Evolutionary conservation across 2,329 filamentous ascomycete genomes (phyloP).

Genomic region (Arthrobotrys entomopaga): DNA sequence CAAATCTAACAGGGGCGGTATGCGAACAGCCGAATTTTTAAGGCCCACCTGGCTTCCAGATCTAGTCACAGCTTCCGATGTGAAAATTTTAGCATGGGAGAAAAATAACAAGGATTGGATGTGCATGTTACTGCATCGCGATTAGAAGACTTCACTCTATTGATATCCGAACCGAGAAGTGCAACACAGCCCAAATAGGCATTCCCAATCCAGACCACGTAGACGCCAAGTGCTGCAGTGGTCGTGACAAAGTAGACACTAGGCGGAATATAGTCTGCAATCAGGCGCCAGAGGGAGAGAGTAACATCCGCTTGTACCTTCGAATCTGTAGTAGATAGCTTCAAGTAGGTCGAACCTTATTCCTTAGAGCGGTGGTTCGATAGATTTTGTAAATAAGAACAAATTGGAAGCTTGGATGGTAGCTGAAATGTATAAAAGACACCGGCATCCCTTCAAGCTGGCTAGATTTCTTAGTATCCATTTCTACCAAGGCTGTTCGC

Average conservation of each 20-base stretch:
- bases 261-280: not conserved
- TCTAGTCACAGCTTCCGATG: too few species aligned
- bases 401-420: not conserved
- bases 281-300: not conserved
- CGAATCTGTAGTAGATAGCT: not conserved
- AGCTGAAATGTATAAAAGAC: too few species aligned
- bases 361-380: not conserved
- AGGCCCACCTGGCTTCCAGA: too few species aligned
- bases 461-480: too few species aligned
- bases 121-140: not conserved
- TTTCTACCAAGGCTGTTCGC: too few species aligned
- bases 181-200: not conserved
- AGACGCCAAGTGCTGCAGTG: not conserved
- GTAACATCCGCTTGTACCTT: constrained; percentile 4
- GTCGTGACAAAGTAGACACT: not conserved
- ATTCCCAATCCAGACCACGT: constrained; percentile 2
- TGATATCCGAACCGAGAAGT: constrained; percentile 1
- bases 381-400: not conserved
- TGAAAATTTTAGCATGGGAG: not conserved
- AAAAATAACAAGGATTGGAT: not conserved
- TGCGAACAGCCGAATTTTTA: too few species aligned
- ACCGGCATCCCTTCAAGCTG: too few species aligned
- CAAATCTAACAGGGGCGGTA: too few species aligned
- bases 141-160: not conserved
- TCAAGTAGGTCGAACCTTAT: not conserved